Conservation (phyloP, 2,329 filamentous ascomycete genomes). For the Blumeria hordei region DNA sequence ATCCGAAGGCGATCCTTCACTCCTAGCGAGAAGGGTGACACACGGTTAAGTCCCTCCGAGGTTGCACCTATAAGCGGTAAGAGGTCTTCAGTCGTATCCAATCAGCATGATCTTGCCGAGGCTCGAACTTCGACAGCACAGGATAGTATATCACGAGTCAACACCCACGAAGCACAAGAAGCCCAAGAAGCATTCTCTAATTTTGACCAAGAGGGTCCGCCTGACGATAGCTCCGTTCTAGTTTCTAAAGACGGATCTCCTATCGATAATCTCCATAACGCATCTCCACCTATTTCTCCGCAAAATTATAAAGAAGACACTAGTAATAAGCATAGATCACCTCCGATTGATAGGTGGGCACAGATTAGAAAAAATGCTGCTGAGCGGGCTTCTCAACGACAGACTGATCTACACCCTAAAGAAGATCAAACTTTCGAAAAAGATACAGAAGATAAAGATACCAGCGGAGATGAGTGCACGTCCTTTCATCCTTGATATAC, state of each 20-base stretch:
- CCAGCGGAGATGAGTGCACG: constrained; percentile 88
- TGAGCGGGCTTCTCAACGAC: constrained; percentile 42
- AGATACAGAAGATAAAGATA: constrained; percentile 59
- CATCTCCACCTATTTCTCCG: constrained; percentile 11
- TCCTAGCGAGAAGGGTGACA: background rate
- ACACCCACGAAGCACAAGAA: constrained; percentile 31
- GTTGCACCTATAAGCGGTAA: background rate
- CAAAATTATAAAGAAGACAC: constrained; percentile 12
- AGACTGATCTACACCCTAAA: constrained; percentile 20
- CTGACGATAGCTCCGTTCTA: constrained; percentile 31
- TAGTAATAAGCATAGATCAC: constrained; percentile 12
- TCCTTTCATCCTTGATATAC: constrained; percentile 11
- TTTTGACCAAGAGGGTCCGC: constrained; percentile 65
- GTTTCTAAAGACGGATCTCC: constrained; percentile 23
- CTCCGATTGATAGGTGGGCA: constrained; percentile 63
- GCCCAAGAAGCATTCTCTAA: constrained; percentile 34
- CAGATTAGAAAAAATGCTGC: constrained; percentile 90
- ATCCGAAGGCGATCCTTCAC: constrained; percentile 18
- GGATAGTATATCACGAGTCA: constrained; percentile 31
- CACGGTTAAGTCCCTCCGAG: background rate
- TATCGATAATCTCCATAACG: constrained; percentile 14
- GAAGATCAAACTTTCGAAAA: constrained; percentile 27
- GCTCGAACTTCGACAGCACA: constrained; percentile 22
- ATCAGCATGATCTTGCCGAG: constrained; percentile 14
- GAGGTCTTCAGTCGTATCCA: constrained; percentile 5